These are phyloP conservation scores for Eremothecium cymbalariae DNA, from an alignment of 1,139 yeast species.

Conservation along the genomic window DNA sequence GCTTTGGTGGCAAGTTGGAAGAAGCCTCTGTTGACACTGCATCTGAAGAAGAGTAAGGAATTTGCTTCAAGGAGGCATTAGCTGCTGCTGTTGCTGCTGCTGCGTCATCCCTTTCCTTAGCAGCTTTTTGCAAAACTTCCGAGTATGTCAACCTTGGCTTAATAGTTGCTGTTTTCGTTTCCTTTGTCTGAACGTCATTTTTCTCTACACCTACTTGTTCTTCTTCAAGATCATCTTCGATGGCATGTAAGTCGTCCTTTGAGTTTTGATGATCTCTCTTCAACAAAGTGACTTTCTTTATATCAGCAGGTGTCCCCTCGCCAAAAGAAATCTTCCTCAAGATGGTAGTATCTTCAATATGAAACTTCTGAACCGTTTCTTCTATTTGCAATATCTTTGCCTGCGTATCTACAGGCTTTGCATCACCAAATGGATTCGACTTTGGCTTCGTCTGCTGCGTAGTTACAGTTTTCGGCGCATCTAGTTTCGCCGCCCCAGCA, in stretches of 20 bases:
- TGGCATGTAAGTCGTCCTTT: constrained; percentile 11
- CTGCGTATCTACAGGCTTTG: constrained; percentile 47
- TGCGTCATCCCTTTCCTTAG: constrained; percentile 3
- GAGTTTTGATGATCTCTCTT: constrained; percentile 14
- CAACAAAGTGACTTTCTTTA: constrained; percentile 12
- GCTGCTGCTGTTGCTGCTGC: constrained; percentile 1
- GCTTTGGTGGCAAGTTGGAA: neutral
- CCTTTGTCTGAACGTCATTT: neutral
- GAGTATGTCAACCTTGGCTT: constrained; percentile 3
- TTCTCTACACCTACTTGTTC: constrained; percentile 2
- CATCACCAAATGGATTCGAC: constrained; percentile 45
- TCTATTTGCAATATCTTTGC: constrained; percentile 43
- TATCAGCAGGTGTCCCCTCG: constrained; percentile 5
- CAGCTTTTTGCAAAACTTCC: constrained; percentile 5
- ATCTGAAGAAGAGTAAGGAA: neutral
- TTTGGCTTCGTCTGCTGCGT: constrained; percentile 34
- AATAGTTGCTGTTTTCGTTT: constrained; percentile 1
- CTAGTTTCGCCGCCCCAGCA: constrained; percentile 5
- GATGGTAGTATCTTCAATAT: constrained; percentile 48
- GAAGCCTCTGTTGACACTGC: neutral
- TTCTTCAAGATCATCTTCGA: constrained; percentile 7
- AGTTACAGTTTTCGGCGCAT: constrained; percentile 10
- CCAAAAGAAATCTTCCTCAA: constrained; percentile 35
- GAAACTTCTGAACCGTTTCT: constrained; percentile 40
- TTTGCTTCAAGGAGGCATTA: neutral